Conservation (phyloP, 2,329 filamentous ascomycete genomes). For the Aureobasidium sp. region DNA sequence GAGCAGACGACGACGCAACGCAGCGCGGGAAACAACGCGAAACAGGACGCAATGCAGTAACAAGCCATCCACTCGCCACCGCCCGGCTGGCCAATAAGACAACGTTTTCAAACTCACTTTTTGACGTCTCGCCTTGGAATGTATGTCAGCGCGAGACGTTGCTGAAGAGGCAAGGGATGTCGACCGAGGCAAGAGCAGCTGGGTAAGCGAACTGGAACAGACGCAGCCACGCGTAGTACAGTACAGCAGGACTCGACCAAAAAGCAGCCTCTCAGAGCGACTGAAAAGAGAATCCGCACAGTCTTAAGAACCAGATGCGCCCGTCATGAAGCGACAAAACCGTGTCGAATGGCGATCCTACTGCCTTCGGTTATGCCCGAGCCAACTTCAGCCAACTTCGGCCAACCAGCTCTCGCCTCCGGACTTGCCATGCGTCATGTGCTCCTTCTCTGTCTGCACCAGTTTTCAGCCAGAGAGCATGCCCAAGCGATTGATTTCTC, state of each 20-base stretch:
- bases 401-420: slow-evolving; percentile 1
- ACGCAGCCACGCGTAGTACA: slow-evolving; percentile 7
- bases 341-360: slow-evolving; percentile 5
- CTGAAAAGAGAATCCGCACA: slow-evolving; percentile 1
- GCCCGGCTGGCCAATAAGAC: slow-evolving; percentile 8
- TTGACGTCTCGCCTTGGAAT: slow-evolving; percentile 4
- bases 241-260: background rate
- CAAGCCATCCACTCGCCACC: background rate
- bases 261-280: background rate
- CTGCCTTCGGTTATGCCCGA: slow-evolving; percentile 14
- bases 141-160: slow-evolving; percentile 8
- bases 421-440: slow-evolving; percentile 3
- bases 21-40: slow-evolving; percentile 7
- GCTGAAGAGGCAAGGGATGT: slow-evolving; percentile 12
- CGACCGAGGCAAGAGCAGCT: slow-evolving; percentile 1
- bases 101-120: slow-evolving; percentile 14
- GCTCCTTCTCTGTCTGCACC: slow-evolving; percentile 6
- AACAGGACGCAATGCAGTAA: background rate
- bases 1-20: too few species aligned
- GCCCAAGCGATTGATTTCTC: background rate
- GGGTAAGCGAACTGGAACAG: background rate
- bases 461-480: background rate
- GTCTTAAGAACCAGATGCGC: slow-evolving; percentile 11
- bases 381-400: too few species aligned
- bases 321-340: slow-evolving; percentile 10